Evolutionary conservation across 768 basidiomycete species (phyloP).

Genomic region (Pleurotus djamor): DNA sequence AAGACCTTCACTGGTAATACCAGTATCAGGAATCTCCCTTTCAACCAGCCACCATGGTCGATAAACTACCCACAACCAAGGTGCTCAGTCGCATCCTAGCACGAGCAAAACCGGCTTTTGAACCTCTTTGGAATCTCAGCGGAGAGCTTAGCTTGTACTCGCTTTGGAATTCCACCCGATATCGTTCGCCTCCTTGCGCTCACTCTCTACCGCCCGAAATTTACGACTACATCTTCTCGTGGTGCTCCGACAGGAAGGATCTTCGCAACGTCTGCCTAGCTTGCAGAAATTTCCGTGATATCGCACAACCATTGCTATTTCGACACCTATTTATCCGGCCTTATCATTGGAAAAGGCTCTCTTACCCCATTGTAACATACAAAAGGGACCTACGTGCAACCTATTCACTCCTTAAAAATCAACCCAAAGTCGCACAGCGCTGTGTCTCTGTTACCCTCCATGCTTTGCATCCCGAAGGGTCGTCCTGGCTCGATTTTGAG

Average conservation of each 20-base stretch:
- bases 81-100: no score
- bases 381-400: background rate
- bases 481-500: background rate
- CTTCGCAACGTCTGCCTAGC: background rate
- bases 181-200: no score
- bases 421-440: background rate
- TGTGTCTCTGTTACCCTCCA: background rate
- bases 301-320: background rate
- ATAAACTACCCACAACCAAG: no score
- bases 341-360: no score
- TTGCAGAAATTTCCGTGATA: background rate
- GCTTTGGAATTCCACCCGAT: no score
- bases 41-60: no score
- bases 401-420: background rate
- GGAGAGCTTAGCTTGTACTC: no score
- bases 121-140: no score
- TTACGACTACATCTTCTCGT: background rate
- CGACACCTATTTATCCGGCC: background rate
- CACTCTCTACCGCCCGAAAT: background rate
- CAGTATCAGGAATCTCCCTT: no score
- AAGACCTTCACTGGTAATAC: no score
- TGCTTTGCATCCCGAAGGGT: background rate
- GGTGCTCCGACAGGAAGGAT: background rate
- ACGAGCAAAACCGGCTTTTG: no score
- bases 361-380: background rate